phyloP scores from a whole-genome alignment of 345 rosid genomes.

The Citrus australasica region DNA sequence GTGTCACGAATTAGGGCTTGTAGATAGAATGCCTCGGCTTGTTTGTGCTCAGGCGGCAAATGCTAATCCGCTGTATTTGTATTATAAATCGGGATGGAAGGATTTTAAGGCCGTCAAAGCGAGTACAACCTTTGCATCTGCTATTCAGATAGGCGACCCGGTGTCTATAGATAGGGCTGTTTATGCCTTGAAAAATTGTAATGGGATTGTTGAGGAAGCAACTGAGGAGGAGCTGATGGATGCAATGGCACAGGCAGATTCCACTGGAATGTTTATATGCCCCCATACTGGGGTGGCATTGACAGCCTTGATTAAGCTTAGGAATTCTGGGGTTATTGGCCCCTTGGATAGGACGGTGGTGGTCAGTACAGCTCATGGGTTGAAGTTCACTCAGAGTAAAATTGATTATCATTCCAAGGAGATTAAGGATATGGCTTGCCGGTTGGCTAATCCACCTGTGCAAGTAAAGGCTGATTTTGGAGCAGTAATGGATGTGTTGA shows the following conservation, averaged over 20 bases:
- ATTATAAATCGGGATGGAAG: conserved; percentile 75
- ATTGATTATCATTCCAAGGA: conserved; percentile 74
- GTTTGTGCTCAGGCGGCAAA: conserved; percentile 93
- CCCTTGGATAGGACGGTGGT: conserved; percentile 71
- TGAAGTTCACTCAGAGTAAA: conserved; percentile 85
- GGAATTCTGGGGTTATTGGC: conserved; percentile 69
- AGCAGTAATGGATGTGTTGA: conserved; percentile 80
- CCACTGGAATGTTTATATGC: conserved; percentile 91
- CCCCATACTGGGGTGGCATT: conserved; percentile 95
- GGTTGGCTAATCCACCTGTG: conserved; percentile 72
- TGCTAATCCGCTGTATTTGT: conserved; percentile 85
- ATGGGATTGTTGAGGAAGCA: conserved; percentile 89
- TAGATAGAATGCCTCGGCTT: conserved; percentile 70
- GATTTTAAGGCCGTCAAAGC: conserved; percentile 75
- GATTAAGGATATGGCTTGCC: conserved; percentile 78
- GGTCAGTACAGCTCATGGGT: conserved; percentile 93
- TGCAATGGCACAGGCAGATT: conserved; percentile 90
- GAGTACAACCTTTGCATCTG: conserved; percentile 74
- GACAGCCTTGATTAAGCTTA: conserved; percentile 73
- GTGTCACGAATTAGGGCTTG: conserved; percentile 85
- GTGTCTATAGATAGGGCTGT: conserved; percentile 93
- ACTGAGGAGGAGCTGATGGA: conserved; percentile 94
- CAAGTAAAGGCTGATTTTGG: conserved; percentile 81
- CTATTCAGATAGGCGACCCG: conserved; percentile 92
- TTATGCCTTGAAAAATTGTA: conserved; percentile 59